Evolutionary conservation across 768 basidiomycete genomes (phyloP), one percentile per base, ranked within the genome.

Genomic region (Russula sp.): DNA sequence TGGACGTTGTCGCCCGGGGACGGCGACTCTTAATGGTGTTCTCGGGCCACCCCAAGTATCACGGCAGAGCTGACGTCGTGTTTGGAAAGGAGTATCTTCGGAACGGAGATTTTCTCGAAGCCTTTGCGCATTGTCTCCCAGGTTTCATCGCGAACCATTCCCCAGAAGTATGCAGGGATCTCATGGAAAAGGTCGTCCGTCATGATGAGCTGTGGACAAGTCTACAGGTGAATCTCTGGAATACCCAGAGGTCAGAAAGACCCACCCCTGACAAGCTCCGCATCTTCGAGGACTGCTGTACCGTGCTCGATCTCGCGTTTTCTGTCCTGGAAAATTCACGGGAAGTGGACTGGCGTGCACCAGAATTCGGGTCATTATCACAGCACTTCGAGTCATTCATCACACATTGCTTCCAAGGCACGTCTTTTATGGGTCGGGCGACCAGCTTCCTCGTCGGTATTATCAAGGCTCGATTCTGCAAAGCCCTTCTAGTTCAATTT

Each of bases 381-480:
- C 52, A 54, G 11, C 63, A 55, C 44, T 49, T 64, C 53, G 63
- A 64, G 24, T 50, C 28, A 10, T 60, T 64, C 24, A 51, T 55
- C 16, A 10, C 58, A 4, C 30, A 50, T 22, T 55, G 36, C 26
- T 64, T 60, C 26, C 52, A 42, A 8, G 63, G 63, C 42, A 14
- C 53, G 3, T 60, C 55, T 26, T 64, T 60, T 26, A 53, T 64
- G 24, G 51, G 44, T 22, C 52, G 57, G 32, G 32, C 52, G 8
- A 48, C 28, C 6, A 26, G 24, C 5, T 59, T 59, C 42, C 58
- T 44, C 5, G 22, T 60, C 53, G 46, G 46, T 42, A 10, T 64
- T 13, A 54, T 60, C 36, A 60, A 40, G 26, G 44, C 53, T 20
- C 26, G 53, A 20, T 60, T 48, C 18, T 64, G 52, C 22, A 54